Conservation (phyloP, 352 stramenopile species). For the Aphanomyces euteiches region DNA sequence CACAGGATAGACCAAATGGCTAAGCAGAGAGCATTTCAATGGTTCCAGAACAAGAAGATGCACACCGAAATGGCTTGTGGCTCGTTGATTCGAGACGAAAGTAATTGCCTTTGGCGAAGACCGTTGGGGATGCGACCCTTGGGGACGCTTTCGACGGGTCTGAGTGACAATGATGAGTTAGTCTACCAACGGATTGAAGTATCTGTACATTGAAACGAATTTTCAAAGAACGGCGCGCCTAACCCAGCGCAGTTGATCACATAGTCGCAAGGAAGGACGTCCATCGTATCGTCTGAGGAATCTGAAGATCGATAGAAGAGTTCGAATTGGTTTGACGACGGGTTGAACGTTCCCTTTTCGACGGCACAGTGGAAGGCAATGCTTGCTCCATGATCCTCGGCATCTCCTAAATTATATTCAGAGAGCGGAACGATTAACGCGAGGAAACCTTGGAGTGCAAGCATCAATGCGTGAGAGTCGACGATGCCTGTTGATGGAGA, state of each 20-base stretch:
- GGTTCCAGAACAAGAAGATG: background rate
- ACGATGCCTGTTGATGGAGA: conserved; percentile 96
- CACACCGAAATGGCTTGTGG: conserved; percentile 56
- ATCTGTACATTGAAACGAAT: conserved; percentile 33
- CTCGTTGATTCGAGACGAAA: conserved; percentile 72
- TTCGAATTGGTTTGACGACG: conserved; percentile 32
- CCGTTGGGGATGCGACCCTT: conserved; percentile 39
- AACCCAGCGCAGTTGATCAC: conserved; percentile 93
- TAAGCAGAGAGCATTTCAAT: conserved; percentile 26
- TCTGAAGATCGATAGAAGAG: conserved; percentile 28
- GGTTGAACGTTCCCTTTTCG: conserved; percentile 38
- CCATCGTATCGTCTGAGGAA: conserved; percentile 36
- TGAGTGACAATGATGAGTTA: too few species aligned
- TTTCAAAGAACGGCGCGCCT: conserved; percentile 46
- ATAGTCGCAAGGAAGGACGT: conserved; percentile 83
- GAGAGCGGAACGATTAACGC: background rate
- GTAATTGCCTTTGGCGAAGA: conserved; percentile 96
- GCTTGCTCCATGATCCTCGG: conserved; percentile 20
- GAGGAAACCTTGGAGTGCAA: conserved; percentile 68
- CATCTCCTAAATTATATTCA: conserved; percentile 1
- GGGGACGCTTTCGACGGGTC: background rate
- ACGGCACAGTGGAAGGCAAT: conserved; percentile 76
- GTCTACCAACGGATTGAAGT: too few species aligned
- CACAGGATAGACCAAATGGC: conserved; percentile 94
- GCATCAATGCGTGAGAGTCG: conserved; percentile 90